Evolutionary conservation across 108 stramenopile species (phyloP).

Genomic region (Bacterosira constricta): DNA sequence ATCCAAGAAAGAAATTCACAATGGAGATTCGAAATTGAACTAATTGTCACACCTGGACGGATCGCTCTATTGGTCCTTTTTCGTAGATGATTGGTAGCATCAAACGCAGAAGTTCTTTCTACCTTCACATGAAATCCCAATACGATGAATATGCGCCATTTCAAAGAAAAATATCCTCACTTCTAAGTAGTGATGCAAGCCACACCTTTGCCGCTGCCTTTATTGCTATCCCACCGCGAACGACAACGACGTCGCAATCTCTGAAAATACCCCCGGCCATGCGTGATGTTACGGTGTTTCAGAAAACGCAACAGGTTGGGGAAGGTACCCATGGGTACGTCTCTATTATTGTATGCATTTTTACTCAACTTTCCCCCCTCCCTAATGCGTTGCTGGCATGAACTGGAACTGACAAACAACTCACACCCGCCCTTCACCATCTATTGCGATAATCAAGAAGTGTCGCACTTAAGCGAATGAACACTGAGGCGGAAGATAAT

Average conservation of each 20-base stretch:
- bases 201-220: background rate
- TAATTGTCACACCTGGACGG: no score
- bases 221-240: background rate
- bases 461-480: slow-evolving; percentile 91
- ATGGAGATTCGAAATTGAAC: no score
- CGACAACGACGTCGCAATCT: slow-evolving; percentile 16
- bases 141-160: no score
- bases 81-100: no score
- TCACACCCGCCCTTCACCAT: no score
- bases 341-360: background rate
- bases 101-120: no score
- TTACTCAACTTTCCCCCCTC: background rate
- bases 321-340: slow-evolving; percentile 80
- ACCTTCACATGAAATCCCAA: no score
- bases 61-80: no score
- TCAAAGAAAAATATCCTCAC: no score
- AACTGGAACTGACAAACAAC: no score
- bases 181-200: no score
- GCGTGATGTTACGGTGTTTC: slow-evolving; percentile 82
- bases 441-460: slow-evolving; percentile 34
- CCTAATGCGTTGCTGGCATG: background rate
- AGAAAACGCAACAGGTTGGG: slow-evolving; percentile 77
- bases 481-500: slow-evolving; percentile 86
- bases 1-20: no score
- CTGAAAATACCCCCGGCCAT: slow-evolving; percentile 66